phyloP scores from a whole-genome alignment of 2,329 filamentous ascomycete species.

The Botrytis galanthina region DNA sequence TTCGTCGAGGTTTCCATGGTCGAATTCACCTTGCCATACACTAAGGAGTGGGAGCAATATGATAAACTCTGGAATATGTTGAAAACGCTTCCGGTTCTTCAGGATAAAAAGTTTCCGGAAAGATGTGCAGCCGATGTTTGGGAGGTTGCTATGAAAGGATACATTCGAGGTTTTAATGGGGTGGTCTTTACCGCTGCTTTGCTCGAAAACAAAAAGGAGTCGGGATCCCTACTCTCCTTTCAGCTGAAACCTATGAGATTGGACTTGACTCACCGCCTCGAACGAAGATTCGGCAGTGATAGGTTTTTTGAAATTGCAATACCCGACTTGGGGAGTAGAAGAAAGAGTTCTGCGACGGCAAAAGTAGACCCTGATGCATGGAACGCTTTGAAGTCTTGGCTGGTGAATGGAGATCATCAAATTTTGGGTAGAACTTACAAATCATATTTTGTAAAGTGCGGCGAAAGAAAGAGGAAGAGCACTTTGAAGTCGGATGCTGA shows the following conservation, averaged over 20 bases:
- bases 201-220: slow-evolving; percentile 37
- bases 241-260: slow-evolving; percentile 49
- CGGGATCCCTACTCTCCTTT: slow-evolving; percentile 47
- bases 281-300: slow-evolving; percentile 56
- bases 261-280: slow-evolving; percentile 51
- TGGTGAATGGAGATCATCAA: slow-evolving; percentile 31
- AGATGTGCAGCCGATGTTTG: slow-evolving; percentile 47
- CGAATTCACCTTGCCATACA: slow-evolving; percentile 22
- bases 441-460: slow-evolving; percentile 34
- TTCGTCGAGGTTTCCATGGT: slow-evolving; percentile 30
- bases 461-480: slow-evolving; percentile 37
- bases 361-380: slow-evolving; percentile 39
- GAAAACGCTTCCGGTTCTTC: slow-evolving; percentile 42
- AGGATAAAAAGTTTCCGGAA: slow-evolving; percentile 49
- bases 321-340: slow-evolving; percentile 43
- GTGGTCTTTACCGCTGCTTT: slow-evolving; percentile 48
- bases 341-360: slow-evolving; percentile 32
- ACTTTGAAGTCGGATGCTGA: slow-evolving; percentile 41
- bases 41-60: slow-evolving; percentile 45
- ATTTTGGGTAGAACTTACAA: slow-evolving; percentile 36
- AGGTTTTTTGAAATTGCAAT: slow-evolving; percentile 57
- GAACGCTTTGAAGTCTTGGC: slow-evolving; percentile 44
- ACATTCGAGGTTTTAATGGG: slow-evolving; percentile 40
- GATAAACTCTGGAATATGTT: slow-evolving; percentile 45
- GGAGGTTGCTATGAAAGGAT: slow-evolving; percentile 33